These are phyloP conservation scores for Senna tora DNA, from an alignment of 306 rosid genomes.

Conservation along the genomic window DNA sequence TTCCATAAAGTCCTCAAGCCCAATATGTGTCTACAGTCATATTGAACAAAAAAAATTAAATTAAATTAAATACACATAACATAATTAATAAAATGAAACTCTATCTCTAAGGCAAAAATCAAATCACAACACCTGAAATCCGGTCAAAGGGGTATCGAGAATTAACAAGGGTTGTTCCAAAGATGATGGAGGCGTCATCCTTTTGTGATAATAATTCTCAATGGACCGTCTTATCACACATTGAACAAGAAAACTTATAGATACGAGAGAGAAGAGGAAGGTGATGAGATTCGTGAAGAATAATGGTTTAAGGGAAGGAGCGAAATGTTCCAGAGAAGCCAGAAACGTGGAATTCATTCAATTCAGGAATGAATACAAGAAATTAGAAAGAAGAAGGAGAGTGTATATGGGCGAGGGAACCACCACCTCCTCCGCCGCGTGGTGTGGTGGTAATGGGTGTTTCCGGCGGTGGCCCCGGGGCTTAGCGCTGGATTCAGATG, in stretches of 20 bases:
- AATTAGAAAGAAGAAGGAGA: not conserved
- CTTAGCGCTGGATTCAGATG: not conserved
- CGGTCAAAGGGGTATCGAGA: not conserved
- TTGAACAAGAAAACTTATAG: not conserved
- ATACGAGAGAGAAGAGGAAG: not conserved
- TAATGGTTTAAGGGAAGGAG: not conserved
- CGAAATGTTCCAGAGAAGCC: not conserved
- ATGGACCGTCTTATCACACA: not conserved
- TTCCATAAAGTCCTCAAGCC: slow-evolving; percentile 1
- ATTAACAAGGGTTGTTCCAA: slow-evolving; percentile 19
- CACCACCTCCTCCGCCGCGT: not conserved
- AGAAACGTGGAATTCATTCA: not conserved
- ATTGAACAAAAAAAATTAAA: too few relatives aligned
- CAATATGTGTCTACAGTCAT: slow-evolving; percentile 21
- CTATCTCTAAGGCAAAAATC: not conserved
- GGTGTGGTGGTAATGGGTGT: not conserved
- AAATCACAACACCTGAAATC: slow-evolving; percentile 31
- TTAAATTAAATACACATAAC: not conserved
- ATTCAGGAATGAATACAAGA: not conserved
- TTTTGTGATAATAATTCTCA: not conserved
- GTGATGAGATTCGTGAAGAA: not conserved
- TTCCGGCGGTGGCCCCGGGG: slow-evolving; percentile 18
- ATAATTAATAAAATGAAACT: too few relatives aligned
- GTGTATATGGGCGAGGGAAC: not conserved
- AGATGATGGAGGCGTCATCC: slow-evolving; percentile 31